Evolutionary conservation across 23 red algal genomes (phyloP), one percentile per base, ranked within the genome.

Genomic region (Gracilaria caudata): DNA sequence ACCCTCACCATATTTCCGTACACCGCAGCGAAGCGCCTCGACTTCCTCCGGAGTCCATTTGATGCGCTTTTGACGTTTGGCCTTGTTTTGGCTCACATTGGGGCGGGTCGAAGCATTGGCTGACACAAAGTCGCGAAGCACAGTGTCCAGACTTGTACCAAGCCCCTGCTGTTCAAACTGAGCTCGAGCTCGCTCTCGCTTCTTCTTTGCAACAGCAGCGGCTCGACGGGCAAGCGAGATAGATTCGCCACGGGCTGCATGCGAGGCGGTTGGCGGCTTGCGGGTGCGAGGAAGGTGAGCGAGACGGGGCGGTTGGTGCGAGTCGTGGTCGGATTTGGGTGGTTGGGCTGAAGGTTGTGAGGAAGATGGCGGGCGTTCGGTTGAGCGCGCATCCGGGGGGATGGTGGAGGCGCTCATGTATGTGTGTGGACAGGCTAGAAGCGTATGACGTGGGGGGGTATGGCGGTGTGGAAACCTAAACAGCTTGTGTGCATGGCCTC

Each of bases 161-260:
- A 68, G 19, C 17, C 82, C 82, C 17, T 56, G 64, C 4, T 44
- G 64, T 41, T 86, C 82, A 38, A 73, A 73, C 65, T 86, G 34
- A n/a, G 82, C 82, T 12, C 68, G 82, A 19, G 82, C 82, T 9
- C 49, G 64, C 43, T 86, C 82, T 47, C 82, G 65, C 36, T 66
- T 60, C 44, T 76, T 73, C 64, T 86, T 86, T 45, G 82, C 82
- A 24, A 49, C 64, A 35, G 82, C 68, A 28, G 82, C 82, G 66
- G 82, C 82, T 0, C 82, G 82, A 36, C 82, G 82, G 25, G 82
- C 82, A 21, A 86, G 82, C 53, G 82, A 86, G 45, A 86, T 86
- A 26, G 82, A 86, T 23, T 86, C 45, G 28, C 82, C 82, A 13
- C 82, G 82, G 7, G 82, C 82, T 20, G 64, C 19, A 10, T 75